Evolutionary conservation across 2,329 filamentous ascomycete species (phyloP).

Genomic region (Chalaropsis ovoidea): DNA sequence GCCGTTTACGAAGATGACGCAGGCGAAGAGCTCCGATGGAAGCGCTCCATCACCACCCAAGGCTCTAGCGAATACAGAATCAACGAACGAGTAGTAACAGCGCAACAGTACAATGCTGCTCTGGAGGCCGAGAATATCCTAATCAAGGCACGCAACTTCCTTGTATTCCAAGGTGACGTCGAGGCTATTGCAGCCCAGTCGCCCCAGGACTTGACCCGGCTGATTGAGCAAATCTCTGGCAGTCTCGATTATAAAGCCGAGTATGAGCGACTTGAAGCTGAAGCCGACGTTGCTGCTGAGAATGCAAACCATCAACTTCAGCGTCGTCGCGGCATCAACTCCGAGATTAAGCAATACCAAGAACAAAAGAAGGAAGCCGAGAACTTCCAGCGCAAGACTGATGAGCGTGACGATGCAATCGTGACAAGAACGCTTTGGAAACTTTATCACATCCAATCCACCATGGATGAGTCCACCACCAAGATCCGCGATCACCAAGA

Average conservation of each 20-base stretch:
- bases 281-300: conserved; percentile 77
- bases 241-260: conserved; percentile 90
- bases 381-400: conserved; percentile 79
- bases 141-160: conserved; percentile 94
- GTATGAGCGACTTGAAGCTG: conserved; percentile 80
- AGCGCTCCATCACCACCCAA: conserved; percentile 78
- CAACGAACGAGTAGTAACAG: conserved; percentile 80
- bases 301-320: conserved; percentile 83
- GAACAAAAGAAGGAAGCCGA: conserved; percentile 95
- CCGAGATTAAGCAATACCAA: conserved; percentile 94
- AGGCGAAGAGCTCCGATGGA: conserved; percentile 90
- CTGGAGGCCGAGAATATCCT: conserved; percentile 91
- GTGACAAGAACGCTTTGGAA: conserved; percentile 95
- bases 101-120: conserved; percentile 85
- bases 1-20: conserved; percentile 97
- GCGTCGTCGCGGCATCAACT: conserved; percentile 85
- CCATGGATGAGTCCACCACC: conserved; percentile 82
- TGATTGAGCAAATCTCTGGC: conserved; percentile 96
- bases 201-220: conserved; percentile 78
- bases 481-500: conserved; percentile 91
- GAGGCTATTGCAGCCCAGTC: conserved; percentile 94
- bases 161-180: conserved; percentile 97
- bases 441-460: conserved; percentile 83
- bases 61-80: conserved; percentile 94
- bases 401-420: conserved; percentile 81